These are phyloP conservation scores for Parmelia sp. DNA, from an alignment of 495 filamentous ascomycete species.

Conservation along the genomic window DNA sequence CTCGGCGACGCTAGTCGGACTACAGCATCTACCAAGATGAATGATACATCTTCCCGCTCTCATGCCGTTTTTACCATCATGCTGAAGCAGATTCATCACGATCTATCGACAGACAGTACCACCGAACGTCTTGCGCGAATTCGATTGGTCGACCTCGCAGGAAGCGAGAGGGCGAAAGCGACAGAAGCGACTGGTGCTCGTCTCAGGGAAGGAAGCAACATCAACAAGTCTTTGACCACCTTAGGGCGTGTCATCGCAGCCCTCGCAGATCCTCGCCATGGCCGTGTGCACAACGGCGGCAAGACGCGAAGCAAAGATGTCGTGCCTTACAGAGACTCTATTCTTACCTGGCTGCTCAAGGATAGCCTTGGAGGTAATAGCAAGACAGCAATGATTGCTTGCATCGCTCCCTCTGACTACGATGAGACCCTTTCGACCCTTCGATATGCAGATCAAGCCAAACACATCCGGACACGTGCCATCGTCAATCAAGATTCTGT, in stretches of 20 bases:
- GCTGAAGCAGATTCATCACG: conserved; percentile 93
- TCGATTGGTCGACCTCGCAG: conserved; percentile 89
- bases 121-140: conserved; percentile 92
- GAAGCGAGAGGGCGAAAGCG: conserved; percentile 88
- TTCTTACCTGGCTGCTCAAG: conserved; percentile 96
- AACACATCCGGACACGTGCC: conserved; percentile 95
- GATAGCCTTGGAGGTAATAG: conserved; percentile 91
- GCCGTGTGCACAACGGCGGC: conserved; percentile 35
- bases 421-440: conserved; percentile 95
- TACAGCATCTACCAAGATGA: conserved; percentile 98
- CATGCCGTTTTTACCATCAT: conserved; percentile 98
- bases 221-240: conserved; percentile 97
- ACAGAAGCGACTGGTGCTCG: conserved; percentile 91
- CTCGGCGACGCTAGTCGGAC: conserved; percentile 84
- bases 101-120: conserved; percentile 88
- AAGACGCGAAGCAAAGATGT: conserved; percentile 56
- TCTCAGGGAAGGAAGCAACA: conserved; percentile 90
- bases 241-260: conserved; percentile 96
- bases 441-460: conserved; percentile 95
- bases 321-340: conserved; percentile 91
- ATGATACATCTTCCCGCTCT: conserved; percentile 88
- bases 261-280: conserved; percentile 71
- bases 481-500: conserved; percentile 90
- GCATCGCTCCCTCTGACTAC: conserved; percentile 90
- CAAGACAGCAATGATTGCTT: conserved; percentile 99